Evolutionary conservation across 352 stramenopile genomes (phyloP).

Genomic region (Phytophthora syringae): DNA sequence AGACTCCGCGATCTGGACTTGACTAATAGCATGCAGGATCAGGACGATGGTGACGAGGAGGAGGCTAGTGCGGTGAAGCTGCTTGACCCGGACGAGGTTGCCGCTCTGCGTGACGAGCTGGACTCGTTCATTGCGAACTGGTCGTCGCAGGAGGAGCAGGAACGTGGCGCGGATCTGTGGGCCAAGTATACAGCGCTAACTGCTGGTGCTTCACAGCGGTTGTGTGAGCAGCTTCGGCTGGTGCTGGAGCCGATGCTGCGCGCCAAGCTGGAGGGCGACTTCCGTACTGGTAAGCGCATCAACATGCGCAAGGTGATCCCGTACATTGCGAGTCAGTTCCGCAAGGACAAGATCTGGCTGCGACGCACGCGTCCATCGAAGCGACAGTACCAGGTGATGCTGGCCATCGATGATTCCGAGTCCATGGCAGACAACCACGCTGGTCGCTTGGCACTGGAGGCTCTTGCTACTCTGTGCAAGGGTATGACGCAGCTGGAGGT

Average conservation of each 20-base stretch:
- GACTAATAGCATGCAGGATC: slow-evolving; percentile 34
- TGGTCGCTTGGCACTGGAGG: slow-evolving; percentile 95
- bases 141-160: slow-evolving; percentile 51
- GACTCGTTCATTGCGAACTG: slow-evolving; percentile 81
- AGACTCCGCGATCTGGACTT: slow-evolving; percentile 48
- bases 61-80: slow-evolving; percentile 45
- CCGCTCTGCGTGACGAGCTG: slow-evolving; percentile 75
- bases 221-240: slow-evolving; percentile 99
- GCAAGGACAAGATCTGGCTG: slow-evolving; percentile 99
- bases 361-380: slow-evolving; percentile 98
- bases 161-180: slow-evolving; percentile 88
- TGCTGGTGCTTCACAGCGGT: slow-evolving; percentile 89
- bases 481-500: slow-evolving; percentile 98
- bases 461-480: slow-evolving; percentile 97
- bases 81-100: slow-evolving; percentile 71
- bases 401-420: slow-evolving; percentile 99
- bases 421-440: slow-evolving; percentile 98
- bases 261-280: slow-evolving; percentile 98
- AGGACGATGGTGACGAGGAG: slow-evolving; percentile 45
- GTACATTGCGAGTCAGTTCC: slow-evolving; percentile 99
- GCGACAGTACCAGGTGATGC: slow-evolving; percentile 98
- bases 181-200: slow-evolving; percentile 94
- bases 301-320: slow-evolving; percentile 99
- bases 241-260: slow-evolving; percentile 98
- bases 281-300: slow-evolving; percentile 99